Percentiles rank a stretch among this genome's conserved stretches.
Conservation (phyloP, 2,329 filamentous ascomycete genomes). For the Beauveria sp. region DNA sequence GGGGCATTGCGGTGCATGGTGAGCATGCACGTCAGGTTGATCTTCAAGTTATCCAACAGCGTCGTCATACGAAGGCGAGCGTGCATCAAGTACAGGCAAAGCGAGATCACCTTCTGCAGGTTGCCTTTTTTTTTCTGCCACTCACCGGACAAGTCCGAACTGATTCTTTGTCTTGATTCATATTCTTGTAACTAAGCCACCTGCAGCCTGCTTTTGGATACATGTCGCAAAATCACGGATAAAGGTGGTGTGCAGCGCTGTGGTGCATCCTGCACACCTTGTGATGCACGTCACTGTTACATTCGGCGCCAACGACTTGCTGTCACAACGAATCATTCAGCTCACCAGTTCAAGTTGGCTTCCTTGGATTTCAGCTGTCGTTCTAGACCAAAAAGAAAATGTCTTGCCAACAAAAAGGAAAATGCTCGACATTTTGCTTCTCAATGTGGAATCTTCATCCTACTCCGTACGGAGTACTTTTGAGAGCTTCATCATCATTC, state of each 20-base stretch:
- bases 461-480: background rate
- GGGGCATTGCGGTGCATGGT: background rate
- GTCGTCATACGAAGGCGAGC: background rate
- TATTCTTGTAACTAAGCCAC: background rate
- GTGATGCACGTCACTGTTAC: conserved; percentile 11
- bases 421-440: no score
- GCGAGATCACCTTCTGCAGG: conserved; percentile 6
- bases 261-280: background rate
- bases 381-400: background rate
- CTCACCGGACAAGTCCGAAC: background rate
- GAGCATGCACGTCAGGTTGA: background rate
- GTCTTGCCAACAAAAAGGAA: background rate
- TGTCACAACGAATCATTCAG: conserved; percentile 2
- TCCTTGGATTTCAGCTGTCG: background rate
- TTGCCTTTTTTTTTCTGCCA: background rate
- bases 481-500: background rate
- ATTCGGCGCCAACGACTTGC: conserved; percentile 1
- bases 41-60: no score
- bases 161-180: background rate
- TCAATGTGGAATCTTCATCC: background rate
- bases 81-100: background rate
- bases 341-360: background rate
- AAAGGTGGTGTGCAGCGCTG: background rate
- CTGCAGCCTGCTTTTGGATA: background rate
- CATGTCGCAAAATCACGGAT: background rate